These are phyloP conservation scores for Arxiozyma heterogenica DNA, from an alignment of 1,139 yeast genomes.

Conservation along the genomic window DNA sequence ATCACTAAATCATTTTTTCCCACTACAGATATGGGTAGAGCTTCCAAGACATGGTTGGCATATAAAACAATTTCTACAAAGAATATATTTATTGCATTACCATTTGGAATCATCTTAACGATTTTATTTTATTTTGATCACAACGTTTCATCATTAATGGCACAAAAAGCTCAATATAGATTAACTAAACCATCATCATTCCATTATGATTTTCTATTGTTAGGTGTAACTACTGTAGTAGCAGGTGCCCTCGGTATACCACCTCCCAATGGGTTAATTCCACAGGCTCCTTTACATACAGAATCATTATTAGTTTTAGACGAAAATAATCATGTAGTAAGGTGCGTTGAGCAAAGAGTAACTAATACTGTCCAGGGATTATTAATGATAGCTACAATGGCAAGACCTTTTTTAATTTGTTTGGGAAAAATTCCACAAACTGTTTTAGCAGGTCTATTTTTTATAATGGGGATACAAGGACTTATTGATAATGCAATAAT, in stretches of 20 bases:
- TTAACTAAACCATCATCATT: conserved; percentile 78
- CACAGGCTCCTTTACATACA: conserved; percentile 94
- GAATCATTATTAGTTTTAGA: conserved; percentile 60
- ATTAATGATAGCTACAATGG: conserved; percentile 77
- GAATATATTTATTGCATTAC: conserved; percentile 79
- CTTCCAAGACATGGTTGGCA: conserved; percentile 35
- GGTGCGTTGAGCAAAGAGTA: conserved; percentile 82
- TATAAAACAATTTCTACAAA: conserved; percentile 60
- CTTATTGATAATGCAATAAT: conserved; percentile 59
- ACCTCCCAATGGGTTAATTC: conserved; percentile 91
- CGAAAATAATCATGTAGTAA: conserved; percentile 35
- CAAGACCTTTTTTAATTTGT: conserved; percentile 73
- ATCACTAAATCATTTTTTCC: conserved; percentile 71
- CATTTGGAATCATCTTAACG: conserved; percentile 81
- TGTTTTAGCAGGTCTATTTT: conserved; percentile 82
- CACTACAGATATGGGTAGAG: conserved; percentile 38
- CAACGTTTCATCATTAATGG: conserved; percentile 85
- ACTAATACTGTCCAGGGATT: conserved; percentile 81
- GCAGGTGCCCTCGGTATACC: conserved; percentile 86
- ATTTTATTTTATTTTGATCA: conserved; percentile 88
- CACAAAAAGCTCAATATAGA: conserved; percentile 77
- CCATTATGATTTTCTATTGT: conserved; percentile 82
- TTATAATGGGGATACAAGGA: conserved; percentile 86
- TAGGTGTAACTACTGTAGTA: conserved; percentile 80
- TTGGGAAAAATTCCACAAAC: conserved; percentile 89